Conservation (phyloP, 495 filamentous ascomycete species). For the Extremus antarcticus region DNA sequence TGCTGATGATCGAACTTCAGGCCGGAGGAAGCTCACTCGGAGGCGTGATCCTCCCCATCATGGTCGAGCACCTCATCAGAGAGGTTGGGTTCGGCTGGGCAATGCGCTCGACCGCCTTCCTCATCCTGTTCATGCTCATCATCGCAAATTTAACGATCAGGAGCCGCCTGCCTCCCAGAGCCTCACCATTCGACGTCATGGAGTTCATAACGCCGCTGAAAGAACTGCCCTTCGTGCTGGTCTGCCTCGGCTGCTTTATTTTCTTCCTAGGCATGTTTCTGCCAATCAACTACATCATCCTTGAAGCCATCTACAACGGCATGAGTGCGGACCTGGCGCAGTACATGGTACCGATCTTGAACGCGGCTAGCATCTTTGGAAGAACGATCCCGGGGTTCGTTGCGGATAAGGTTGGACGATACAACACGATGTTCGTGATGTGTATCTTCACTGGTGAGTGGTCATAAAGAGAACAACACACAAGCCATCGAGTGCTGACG, state of each 20-base stretch:
- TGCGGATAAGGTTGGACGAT: slow-evolving; percentile 62
- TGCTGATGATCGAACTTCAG: slow-evolving; percentile 21
- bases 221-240: slow-evolving; percentile 46
- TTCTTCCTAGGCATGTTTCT: slow-evolving; percentile 44
- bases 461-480: too few relatives aligned
- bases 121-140: slow-evolving; percentile 53
- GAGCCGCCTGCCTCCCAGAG: slow-evolving; percentile 50
- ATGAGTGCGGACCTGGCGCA: slow-evolving; percentile 46
- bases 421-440: slow-evolving; percentile 61
- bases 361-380: slow-evolving; percentile 61
- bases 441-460: slow-evolving; percentile 24
- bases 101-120: slow-evolving; percentile 56
- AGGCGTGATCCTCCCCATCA: slow-evolving; percentile 58
- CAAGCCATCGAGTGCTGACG: not conserved
- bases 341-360: slow-evolving; percentile 65
- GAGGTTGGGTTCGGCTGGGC: slow-evolving; percentile 62
- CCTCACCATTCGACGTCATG: slow-evolving; percentile 39
- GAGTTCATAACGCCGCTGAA: slow-evolving; percentile 51
- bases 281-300: slow-evolving; percentile 61
- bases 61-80: slow-evolving; percentile 53
- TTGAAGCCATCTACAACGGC: slow-evolving; percentile 45
- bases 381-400: slow-evolving; percentile 61
- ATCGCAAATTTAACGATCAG: slow-evolving; percentile 54
- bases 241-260: slow-evolving; percentile 44
- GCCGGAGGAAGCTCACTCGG: slow-evolving; percentile 53